phyloP scores from a whole-genome alignment of 2,329 filamentous ascomycete species.

The Xylariaceae sp. region DNA sequence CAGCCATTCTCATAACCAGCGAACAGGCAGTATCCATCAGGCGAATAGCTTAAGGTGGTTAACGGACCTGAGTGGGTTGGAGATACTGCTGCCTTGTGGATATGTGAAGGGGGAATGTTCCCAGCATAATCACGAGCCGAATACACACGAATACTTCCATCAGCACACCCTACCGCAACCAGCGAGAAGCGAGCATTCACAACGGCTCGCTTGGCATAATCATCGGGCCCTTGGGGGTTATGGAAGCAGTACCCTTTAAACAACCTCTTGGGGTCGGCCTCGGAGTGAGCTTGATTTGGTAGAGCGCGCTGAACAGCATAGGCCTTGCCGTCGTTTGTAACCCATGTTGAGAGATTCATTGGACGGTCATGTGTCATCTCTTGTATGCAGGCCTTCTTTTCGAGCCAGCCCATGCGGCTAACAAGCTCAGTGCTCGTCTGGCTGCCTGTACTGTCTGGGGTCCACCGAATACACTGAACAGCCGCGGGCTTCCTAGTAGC shows the following conservation, averaged over 20 bases:
- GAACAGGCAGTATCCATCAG: slow-evolving; percentile 95
- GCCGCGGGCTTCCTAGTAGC: slow-evolving; percentile 90
- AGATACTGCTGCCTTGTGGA: slow-evolving; percentile 73
- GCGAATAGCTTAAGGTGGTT: slow-evolving; percentile 82
- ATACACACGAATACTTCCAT: slow-evolving; percentile 86
- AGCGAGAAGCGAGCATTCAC: slow-evolving; percentile 96
- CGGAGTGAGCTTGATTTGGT: slow-evolving; percentile 44
- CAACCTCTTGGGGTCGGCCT: slow-evolving; percentile 65
- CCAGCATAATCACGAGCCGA: slow-evolving; percentile 91
- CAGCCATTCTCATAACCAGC: slow-evolving; percentile 91
- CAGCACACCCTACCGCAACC: slow-evolving; percentile 81
- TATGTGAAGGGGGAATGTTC: slow-evolving; percentile 87
- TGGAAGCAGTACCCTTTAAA: slow-evolving; percentile 96
- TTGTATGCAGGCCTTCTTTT: slow-evolving; percentile 74
- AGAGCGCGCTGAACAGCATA: slow-evolving; percentile 85
- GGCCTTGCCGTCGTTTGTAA: slow-evolving; percentile 83
- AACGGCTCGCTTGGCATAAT: slow-evolving; percentile 73
- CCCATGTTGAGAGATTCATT: slow-evolving; percentile 95
- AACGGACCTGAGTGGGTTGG: slow-evolving; percentile 70
- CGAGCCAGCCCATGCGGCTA: slow-evolving; percentile 84
- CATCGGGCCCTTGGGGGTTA: slow-evolving; percentile 63
- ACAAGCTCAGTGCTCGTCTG: slow-evolving; percentile 92
- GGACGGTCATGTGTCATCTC: slow-evolving; percentile 95
- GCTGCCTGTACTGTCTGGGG: slow-evolving; percentile 77
- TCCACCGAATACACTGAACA: slow-evolving; percentile 97